Percentiles rank a stretch among this genome's conserved stretches.
Conservation (phyloP, 306 rosid genomes). For the Dryas octopetala region DNA sequence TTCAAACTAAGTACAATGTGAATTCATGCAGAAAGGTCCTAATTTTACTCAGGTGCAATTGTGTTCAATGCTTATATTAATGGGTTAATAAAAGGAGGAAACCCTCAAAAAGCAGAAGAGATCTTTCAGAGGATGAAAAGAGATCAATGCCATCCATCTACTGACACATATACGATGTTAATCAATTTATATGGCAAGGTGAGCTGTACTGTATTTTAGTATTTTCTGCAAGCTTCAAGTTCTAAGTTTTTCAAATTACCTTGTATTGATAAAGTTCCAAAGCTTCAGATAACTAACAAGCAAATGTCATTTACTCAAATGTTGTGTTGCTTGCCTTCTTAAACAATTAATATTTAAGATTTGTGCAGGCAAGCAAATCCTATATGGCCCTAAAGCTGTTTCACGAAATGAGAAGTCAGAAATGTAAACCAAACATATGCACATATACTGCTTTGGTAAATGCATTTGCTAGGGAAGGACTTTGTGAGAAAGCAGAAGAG, state of each 20-base stretch:
- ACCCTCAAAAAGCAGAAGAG: conserved; percentile 67
- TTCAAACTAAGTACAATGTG: conserved; percentile 4
- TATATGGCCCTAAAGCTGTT: conserved; percentile 67
- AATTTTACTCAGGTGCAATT: conserved; percentile 55
- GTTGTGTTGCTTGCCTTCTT: background rate
- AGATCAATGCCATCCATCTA: conserved; percentile 66
- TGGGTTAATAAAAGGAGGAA: conserved; percentile 74
- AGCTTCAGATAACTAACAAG: background rate
- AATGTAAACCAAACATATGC: conserved; percentile 84
- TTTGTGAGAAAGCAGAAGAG: conserved; percentile 96
- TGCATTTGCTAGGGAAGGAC: conserved; percentile 93
- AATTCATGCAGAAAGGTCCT: conserved; percentile 19
- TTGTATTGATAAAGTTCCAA: background rate
- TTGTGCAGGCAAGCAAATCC: conserved; percentile 74
- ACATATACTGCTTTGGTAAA: conserved; percentile 85
- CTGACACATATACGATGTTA: conserved; percentile 75
- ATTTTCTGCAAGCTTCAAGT: background rate
- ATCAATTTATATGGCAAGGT: conserved; percentile 91
- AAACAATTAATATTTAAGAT: conserved; percentile 21
- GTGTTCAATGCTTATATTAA: conserved; percentile 84
- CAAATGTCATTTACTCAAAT: background rate
- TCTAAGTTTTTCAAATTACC: background rate
- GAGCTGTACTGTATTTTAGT: conserved; percentile 3
- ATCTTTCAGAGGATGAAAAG: conserved; percentile 80
- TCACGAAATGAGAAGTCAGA: conserved; percentile 65